These are phyloP conservation scores for Melanopsichium pennsylvanicum DNA, from an alignment of 1,284 basidiomycete genomes.

Conservation along the genomic window DNA sequence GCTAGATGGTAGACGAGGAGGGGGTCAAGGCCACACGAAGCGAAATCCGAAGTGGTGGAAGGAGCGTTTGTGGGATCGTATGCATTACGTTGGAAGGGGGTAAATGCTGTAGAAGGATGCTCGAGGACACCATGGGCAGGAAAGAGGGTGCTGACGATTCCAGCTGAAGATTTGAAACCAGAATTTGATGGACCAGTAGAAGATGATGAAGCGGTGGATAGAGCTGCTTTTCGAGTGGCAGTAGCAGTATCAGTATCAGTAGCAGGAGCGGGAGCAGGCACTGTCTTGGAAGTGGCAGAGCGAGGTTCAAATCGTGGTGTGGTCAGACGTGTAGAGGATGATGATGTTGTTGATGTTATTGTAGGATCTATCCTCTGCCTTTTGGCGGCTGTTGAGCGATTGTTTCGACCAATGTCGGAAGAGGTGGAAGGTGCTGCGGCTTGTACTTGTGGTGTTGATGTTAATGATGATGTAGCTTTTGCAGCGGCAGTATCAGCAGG, in stretches of 20 bases:
- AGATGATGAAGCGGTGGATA: background rate
- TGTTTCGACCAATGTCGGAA: background rate
- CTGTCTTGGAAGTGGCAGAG: conserved; percentile 4
- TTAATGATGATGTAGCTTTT: background rate
- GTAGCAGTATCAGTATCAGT: background rate
- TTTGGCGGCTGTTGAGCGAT: conserved; percentile 7
- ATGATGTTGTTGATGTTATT: conserved; percentile 4
- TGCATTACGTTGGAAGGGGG: conserved; percentile 11
- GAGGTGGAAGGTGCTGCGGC: background rate
- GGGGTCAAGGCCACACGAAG: conserved; percentile 77
- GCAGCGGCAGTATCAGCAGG: background rate
- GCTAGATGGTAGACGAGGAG: conserved; percentile 81
- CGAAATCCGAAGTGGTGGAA: conserved; percentile 67
- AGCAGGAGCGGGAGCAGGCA: background rate
- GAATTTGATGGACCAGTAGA: conserved; percentile 1
- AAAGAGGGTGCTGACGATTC: conserved; percentile 29
- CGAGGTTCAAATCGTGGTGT: conserved; percentile 26
- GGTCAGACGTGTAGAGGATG: conserved; percentile 6
- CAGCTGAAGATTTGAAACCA: conserved; percentile 13
- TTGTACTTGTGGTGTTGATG: background rate
- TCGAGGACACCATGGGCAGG: conserved; percentile 37
- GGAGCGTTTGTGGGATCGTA: conserved; percentile 62
- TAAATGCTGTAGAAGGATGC: conserved; percentile 2
- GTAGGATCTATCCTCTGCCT: conserved; percentile 19
- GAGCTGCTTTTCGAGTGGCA: conserved; percentile 4